Conservation (phyloP, 306 rosid genomes). For the Arachis hypogaea region DNA sequence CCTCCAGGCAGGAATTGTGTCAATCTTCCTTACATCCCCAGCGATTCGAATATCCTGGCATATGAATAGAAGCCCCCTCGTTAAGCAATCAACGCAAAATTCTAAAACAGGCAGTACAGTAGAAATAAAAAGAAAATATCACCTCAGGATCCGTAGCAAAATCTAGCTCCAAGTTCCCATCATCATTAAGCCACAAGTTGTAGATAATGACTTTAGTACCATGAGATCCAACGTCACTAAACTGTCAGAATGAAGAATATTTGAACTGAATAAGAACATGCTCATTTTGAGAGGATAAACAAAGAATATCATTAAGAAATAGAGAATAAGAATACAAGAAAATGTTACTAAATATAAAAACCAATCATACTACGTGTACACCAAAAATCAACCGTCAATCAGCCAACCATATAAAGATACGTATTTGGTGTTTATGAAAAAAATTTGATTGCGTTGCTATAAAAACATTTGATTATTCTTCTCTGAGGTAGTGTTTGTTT, state of each 20-base stretch:
- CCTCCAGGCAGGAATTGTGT: constrained; percentile 37
- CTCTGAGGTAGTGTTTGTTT: no score
- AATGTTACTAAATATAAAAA: no score
- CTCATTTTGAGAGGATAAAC: no score
- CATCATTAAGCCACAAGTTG: constrained; percentile 83
- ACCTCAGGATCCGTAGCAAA: constrained; percentile 77
- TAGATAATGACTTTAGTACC: constrained; percentile 91
- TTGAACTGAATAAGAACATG: constrained; percentile 23
- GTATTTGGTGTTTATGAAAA: no score
- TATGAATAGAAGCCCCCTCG: constrained; percentile 29
- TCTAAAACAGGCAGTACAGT: not conserved
- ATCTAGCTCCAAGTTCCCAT: constrained; percentile 72
- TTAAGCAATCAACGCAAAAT: constrained; percentile 20
- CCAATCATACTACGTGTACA: no score
- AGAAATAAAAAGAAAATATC: constrained; percentile 16
- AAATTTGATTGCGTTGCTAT: no score
- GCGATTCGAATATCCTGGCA: constrained; percentile 78
- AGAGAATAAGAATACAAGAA: no score
- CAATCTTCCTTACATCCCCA: constrained; percentile 60
- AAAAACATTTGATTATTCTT: no score
- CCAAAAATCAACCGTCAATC: no score
- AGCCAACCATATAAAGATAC: no score
- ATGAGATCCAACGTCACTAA: constrained; percentile 76
- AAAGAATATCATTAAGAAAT: no score
- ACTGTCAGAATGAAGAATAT: constrained; percentile 53